Evolutionary conservation across 257 asterid species (phyloP).

Genomic region (Jacaranda mimosifolia): DNA sequence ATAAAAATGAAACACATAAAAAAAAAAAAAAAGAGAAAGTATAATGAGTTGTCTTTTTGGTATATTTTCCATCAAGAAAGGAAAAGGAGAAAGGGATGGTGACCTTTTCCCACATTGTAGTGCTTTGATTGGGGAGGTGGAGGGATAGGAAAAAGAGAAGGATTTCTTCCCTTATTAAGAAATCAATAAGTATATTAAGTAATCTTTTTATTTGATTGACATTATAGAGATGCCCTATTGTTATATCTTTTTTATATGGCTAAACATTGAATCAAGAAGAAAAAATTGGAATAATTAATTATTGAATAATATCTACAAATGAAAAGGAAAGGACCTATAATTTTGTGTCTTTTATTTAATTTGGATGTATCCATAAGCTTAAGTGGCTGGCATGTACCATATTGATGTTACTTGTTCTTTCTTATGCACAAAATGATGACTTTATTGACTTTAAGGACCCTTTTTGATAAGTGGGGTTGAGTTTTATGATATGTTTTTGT

Average conservation of each 20-base stretch:
- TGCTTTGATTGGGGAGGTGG: neutral
- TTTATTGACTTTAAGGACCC: conserved; percentile 28
- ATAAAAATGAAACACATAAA: neutral
- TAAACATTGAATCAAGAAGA: no score
- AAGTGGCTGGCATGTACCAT: conserved; percentile 34
- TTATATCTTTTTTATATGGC: neutral
- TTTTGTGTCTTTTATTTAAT: conserved; percentile 18
- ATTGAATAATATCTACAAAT: neutral
- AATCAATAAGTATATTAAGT: neutral
- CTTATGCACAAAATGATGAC: conserved; percentile 25
- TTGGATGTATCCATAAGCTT: conserved; percentile 28
- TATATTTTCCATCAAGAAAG: neutral
- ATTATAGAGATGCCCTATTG: neutral
- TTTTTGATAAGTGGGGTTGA: conserved; percentile 30
- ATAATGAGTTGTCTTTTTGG: neutral
- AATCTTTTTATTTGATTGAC: neutral
- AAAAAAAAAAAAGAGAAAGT: neutral
- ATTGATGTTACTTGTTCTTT: conserved; percentile 26
- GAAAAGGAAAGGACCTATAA: conserved; percentile 21
- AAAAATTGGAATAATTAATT: neutral
- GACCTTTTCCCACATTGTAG: neutral
- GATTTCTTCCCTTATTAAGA: neutral
- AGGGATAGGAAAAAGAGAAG: no score
- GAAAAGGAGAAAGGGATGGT: neutral
- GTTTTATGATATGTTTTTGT: conserved; percentile 23